Conservation (phyloP, 345 rosid species). For the Populus nigra region DNA sequence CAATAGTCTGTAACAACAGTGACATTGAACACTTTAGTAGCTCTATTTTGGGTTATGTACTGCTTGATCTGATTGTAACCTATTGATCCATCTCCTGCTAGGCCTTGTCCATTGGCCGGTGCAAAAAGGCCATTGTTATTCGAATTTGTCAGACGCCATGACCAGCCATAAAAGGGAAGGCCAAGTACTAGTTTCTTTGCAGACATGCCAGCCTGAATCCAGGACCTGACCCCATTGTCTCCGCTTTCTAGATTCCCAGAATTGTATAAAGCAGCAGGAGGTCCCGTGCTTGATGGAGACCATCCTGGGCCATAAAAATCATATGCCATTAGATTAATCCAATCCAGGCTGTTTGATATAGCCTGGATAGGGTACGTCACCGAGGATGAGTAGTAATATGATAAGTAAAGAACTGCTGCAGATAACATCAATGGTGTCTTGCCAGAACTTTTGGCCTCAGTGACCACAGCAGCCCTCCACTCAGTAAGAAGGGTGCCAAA, state of each 20-base stretch:
- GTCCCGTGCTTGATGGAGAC: slow-evolving; percentile 17
- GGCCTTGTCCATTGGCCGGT: slow-evolving; percentile 16
- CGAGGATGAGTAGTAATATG: slow-evolving; percentile 17
- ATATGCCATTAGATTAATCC: slow-evolving; percentile 25
- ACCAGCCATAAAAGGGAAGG: slow-evolving; percentile 23
- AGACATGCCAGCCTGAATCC: slow-evolving; percentile 19
- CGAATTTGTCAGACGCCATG: slow-evolving; percentile 23
- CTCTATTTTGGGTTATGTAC: slow-evolving; percentile 10
- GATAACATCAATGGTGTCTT: slow-evolving; percentile 24
- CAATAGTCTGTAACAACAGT: slow-evolving; percentile 16
- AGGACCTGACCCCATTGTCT: slow-evolving; percentile 15
- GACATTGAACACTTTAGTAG: slow-evolving; percentile 5
- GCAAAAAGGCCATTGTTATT: slow-evolving; percentile 20
- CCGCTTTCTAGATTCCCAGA: slow-evolving; percentile 8
- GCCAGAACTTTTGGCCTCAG: slow-evolving; percentile 18
- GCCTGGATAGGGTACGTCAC: slow-evolving; percentile 20
- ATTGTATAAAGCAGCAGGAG: slow-evolving; percentile 28
- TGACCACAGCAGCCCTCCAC: slow-evolving; percentile 27
- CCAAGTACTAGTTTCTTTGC: slow-evolving; percentile 24
- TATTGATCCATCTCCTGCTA: slow-evolving; percentile 1
- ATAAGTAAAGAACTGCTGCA: slow-evolving; percentile 22
- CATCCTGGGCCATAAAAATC: slow-evolving; percentile 25
- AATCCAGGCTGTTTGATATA: slow-evolving; percentile 19
- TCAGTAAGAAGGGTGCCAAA: slow-evolving; percentile 29
- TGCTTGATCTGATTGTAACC: slow-evolving; percentile 10